These are phyloP conservation scores for Cornus suecica DNA, from an alignment of 148 eudicot genomes.

Conservation along the genomic window DNA sequence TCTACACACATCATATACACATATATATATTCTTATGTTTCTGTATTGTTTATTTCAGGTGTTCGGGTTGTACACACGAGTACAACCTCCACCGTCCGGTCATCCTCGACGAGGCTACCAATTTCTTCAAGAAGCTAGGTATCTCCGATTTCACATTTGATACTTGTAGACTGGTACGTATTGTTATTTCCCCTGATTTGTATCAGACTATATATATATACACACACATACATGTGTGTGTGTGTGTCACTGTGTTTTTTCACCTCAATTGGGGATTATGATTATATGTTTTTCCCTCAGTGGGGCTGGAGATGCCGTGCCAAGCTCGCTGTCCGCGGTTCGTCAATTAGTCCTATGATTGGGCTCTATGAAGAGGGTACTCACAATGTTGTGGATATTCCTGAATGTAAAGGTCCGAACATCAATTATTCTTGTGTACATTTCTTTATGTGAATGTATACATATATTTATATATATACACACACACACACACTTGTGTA, in stretches of 20 bases:
- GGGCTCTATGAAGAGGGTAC: slow-evolving; percentile 96
- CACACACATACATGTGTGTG: too few relatives aligned
- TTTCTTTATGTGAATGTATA: background rate
- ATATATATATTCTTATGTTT: background rate
- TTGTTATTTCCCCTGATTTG: background rate
- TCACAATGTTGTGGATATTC: slow-evolving; percentile 84
- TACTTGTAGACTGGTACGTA: slow-evolving; percentile 60
- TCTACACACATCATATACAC: too few relatives aligned
- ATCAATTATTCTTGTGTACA: background rate
- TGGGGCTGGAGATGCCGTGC: slow-evolving; percentile 99
- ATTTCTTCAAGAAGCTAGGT: slow-evolving; percentile 62
- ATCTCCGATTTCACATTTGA: slow-evolving; percentile 66
- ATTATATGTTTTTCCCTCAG: slow-evolving; percentile 25
- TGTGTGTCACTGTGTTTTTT: too few relatives aligned
- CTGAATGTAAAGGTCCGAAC: slow-evolving; percentile 76
- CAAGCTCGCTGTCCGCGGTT: slow-evolving; percentile 93
- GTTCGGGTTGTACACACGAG: slow-evolving; percentile 91
- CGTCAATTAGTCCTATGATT: slow-evolving; percentile 61
- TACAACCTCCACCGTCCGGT: slow-evolving; percentile 70
- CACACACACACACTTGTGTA: too few relatives aligned
- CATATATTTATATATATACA: background rate
- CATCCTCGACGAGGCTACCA: slow-evolving; percentile 61
- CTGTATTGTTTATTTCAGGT: slow-evolving; percentile 33
- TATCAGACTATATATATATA: background rate
- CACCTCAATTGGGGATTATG: background rate